These are phyloP conservation scores for Phyllosticta capitalensis DNA, from an alignment of 2,329 filamentous ascomycete species.

Conservation along the genomic window DNA sequence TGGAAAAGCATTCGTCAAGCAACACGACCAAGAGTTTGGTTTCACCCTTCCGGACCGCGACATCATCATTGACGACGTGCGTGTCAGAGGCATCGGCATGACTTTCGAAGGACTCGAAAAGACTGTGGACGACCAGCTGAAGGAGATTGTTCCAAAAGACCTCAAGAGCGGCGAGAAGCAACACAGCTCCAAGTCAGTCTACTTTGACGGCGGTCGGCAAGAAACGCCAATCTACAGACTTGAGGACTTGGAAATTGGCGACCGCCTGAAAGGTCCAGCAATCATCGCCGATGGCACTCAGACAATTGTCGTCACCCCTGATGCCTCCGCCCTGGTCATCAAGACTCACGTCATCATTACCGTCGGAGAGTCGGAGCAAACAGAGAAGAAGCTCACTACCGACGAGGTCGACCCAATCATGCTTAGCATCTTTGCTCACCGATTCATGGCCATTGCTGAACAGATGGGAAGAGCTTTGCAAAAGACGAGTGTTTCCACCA, in stretches of 20 bases:
- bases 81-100: slow-evolving; percentile 80
- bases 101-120: slow-evolving; percentile 71
- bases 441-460: slow-evolving; percentile 80
- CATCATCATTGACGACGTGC: slow-evolving; percentile 83
- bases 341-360: slow-evolving; percentile 87
- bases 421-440: slow-evolving; percentile 68
- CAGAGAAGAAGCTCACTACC: slow-evolving; percentile 40
- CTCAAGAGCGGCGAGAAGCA: slow-evolving; percentile 50
- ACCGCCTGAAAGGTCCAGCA: slow-evolving; percentile 67
- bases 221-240: slow-evolving; percentile 79
- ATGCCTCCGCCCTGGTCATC: slow-evolving; percentile 65
- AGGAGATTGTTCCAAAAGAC: slow-evolving; percentile 53
- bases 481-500: slow-evolving; percentile 71
- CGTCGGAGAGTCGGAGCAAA: slow-evolving; percentile 49
- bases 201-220: slow-evolving; percentile 71
- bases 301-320: slow-evolving; percentile 82
- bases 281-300: slow-evolving; percentile 83
- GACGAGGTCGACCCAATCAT: slow-evolving; percentile 64
- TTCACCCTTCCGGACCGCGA: slow-evolving; percentile 80
- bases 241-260: slow-evolving; percentile 60
- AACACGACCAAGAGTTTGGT: slow-evolving; percentile 87
- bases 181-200: slow-evolving; percentile 61
- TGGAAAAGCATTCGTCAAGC: slow-evolving; percentile 71
- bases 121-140: slow-evolving; percentile 76
- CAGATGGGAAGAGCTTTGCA: slow-evolving; percentile 73